These are phyloP conservation scores for Dactylonectria estremocensis DNA, from an alignment of 2,329 filamentous ascomycete species.

Conservation along the genomic window DNA sequence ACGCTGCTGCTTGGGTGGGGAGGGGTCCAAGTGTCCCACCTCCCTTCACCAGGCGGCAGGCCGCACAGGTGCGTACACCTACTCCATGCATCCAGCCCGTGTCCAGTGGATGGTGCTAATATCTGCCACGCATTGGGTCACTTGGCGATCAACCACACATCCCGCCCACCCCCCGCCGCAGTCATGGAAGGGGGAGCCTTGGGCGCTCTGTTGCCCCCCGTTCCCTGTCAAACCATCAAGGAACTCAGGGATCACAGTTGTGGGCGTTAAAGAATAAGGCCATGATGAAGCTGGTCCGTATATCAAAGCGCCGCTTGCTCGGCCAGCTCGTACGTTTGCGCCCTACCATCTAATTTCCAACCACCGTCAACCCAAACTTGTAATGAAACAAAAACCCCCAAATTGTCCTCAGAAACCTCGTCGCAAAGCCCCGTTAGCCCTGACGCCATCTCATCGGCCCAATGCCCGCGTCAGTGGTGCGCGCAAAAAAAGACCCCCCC, in stretches of 20 bases:
- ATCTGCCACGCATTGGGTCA: slow-evolving; percentile 8
- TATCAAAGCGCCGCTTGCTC: neutral
- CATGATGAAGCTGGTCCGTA: neutral
- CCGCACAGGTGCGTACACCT: neutral
- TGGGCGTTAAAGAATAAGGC: neutral
- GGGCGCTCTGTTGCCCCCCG: neutral
- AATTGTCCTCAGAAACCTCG: neutral
- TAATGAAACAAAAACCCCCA: neutral
- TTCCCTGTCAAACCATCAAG: slow-evolving; percentile 2
- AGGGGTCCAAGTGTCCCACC: neutral
- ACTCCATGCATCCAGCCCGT: neutral
- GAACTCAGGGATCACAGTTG: neutral
- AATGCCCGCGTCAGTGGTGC: slow-evolving; percentile 20
- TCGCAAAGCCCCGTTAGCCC: slow-evolving; percentile 15
- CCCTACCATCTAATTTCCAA: neutral
- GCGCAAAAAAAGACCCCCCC: too few relatives aligned
- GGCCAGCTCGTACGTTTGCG: neutral
- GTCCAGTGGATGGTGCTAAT: neutral
- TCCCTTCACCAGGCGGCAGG: neutral
- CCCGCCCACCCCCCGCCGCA: neutral
- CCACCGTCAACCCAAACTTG: neutral
- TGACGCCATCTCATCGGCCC: slow-evolving; percentile 19
- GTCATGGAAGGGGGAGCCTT: neutral
- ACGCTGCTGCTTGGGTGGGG: slow-evolving; percentile 3
- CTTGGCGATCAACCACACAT: neutral